phyloP scores from a whole-genome alignment of 495 filamentous ascomycete genomes.

The Podospora pseudopauciseta region DNA sequence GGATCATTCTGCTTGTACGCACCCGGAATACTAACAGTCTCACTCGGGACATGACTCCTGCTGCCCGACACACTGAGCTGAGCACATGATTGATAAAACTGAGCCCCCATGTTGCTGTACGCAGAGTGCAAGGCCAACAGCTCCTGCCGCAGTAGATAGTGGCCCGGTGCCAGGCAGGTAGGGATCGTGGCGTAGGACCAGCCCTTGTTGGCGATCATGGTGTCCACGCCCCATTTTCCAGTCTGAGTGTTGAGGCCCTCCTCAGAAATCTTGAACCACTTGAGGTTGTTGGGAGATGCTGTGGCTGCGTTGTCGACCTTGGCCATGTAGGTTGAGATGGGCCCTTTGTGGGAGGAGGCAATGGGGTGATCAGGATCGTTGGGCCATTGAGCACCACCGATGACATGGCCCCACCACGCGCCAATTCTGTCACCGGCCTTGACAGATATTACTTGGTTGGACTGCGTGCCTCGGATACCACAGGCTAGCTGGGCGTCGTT shows the following conservation, averaged over 20 bases:
- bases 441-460: slow-evolving; percentile 45
- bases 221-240: slow-evolving; percentile 54
- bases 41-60: slow-evolving; percentile 39
- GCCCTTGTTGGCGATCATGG: slow-evolving; percentile 45
- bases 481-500: slow-evolving; percentile 45
- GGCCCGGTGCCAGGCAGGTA: slow-evolving; percentile 45
- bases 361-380: slow-evolving; percentile 54
- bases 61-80: slow-evolving; percentile 51
- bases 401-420: slow-evolving; percentile 50
- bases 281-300: slow-evolving; percentile 38
- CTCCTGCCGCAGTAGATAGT: slow-evolving; percentile 55
- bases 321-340: slow-evolving; percentile 51
- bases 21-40: slow-evolving; percentile 55
- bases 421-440: slow-evolving; percentile 43
- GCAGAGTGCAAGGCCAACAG: slow-evolving; percentile 52
- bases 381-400: slow-evolving; percentile 48
- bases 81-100: slow-evolving; percentile 55
- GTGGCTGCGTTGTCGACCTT: slow-evolving; percentile 50
- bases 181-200: slow-evolving; percentile 48
- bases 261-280: slow-evolving; percentile 52
- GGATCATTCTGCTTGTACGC: slow-evolving; percentile 50
- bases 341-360: slow-evolving; percentile 52
- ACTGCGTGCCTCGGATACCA: slow-evolving; percentile 40
- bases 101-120: slow-evolving; percentile 40
- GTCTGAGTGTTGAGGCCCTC: slow-evolving; percentile 44